Evolutionary conservation across 129 eudicot genomes (phyloP), one percentile per base, ranked within the genome.

Genomic region (Flaveria trinervia): DNA sequence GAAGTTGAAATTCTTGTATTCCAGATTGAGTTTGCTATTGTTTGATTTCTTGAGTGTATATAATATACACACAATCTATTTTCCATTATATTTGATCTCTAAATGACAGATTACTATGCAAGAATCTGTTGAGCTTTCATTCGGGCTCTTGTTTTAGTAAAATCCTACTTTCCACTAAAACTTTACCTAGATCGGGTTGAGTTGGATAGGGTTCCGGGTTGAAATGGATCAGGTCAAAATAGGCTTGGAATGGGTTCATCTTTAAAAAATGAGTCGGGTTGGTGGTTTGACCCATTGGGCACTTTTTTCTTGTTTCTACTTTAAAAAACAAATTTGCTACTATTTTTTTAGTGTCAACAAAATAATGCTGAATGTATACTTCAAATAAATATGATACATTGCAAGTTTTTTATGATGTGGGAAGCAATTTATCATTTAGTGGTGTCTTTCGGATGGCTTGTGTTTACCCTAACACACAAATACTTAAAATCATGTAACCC

Each of bases 41-140:
- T 76, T 89, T 87, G 84, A 79, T 90, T 83, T 84, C 77, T 76
- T 82, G 77, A 65, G 68, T 70, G 43, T 70, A 88, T 83, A 70
- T 88, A 85, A 67, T 80, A 65, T 72, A 80, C 70, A 67, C 62
- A 66, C 77, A 71, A 36, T 14, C 65, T 15, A 39, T 71, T 78
- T 76, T 18, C 33, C 33, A 20, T 30, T 72, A 4, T 20, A 30
- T 56, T 56, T 72, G 33, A n/a, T 54, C 33, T 33, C 14, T 52
- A 20, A 56, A 36, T 72, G 45, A 48, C 65, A 50, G 64, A 36
- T 36, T 36, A 36, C 41, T 36, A 36, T 5, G 41, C 41, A 36
- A 36, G 41, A 5, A 36, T 36, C 41, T 36, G 41, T 36, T 36
- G 41, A 5, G 0, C 41, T 7, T 7, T 36, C 41, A 36, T 36